These are phyloP conservation scores for Paragyromitra xinjiangensis DNA, from an alignment of 495 filamentous ascomycete genomes.

Conservation along the genomic window DNA sequence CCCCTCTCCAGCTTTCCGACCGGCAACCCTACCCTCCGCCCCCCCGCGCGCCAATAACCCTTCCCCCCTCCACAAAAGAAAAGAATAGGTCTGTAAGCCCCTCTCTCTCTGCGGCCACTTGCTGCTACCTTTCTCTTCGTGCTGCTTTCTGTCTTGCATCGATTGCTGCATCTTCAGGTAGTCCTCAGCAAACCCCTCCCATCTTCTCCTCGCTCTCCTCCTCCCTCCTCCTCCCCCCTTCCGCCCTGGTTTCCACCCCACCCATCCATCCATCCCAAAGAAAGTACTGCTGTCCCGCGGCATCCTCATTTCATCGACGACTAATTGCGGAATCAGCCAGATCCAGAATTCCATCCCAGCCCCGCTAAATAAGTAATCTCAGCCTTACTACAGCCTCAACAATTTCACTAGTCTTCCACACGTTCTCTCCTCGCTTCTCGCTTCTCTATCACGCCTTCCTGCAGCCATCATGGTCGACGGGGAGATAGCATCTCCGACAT, in stretches of 20 bases:
- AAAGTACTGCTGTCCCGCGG: slow-evolving; percentile 29
- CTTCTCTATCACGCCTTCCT: slow-evolving; percentile 29
- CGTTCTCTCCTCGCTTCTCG: slow-evolving; percentile 18
- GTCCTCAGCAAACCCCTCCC: slow-evolving; percentile 21
- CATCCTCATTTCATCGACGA: slow-evolving; percentile 26
- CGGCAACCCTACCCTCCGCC: slow-evolving; percentile 13
- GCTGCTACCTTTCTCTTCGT: slow-evolving; percentile 30
- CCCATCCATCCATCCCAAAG: slow-evolving; percentile 28
- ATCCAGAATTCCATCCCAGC: slow-evolving; percentile 32
- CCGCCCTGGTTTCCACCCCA: not conserved
- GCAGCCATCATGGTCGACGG: slow-evolving; percentile 82
- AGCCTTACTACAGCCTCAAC: slow-evolving; percentile 15
- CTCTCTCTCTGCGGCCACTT: slow-evolving; percentile 6
- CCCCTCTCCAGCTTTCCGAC: slow-evolving; percentile 34
- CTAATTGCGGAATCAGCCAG: slow-evolving; percentile 40
- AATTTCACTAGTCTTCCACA: slow-evolving; percentile 35
- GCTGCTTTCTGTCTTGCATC: slow-evolving; percentile 16
- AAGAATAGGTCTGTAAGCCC: slow-evolving; percentile 1
- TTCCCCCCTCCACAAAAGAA: slow-evolving; percentile 16
- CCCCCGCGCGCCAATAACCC: not conserved
- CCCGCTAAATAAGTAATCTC: slow-evolving; percentile 38
- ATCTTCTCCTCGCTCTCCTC: slow-evolving; percentile 9
- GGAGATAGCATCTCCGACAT: slow-evolving; percentile 91
- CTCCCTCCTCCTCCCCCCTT: slow-evolving; percentile 4
- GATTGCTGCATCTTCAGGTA: slow-evolving; percentile 25